Base-by-base conservation (phyloP, 75 land plant genomes). In the Larix kaempferi region DNA sequence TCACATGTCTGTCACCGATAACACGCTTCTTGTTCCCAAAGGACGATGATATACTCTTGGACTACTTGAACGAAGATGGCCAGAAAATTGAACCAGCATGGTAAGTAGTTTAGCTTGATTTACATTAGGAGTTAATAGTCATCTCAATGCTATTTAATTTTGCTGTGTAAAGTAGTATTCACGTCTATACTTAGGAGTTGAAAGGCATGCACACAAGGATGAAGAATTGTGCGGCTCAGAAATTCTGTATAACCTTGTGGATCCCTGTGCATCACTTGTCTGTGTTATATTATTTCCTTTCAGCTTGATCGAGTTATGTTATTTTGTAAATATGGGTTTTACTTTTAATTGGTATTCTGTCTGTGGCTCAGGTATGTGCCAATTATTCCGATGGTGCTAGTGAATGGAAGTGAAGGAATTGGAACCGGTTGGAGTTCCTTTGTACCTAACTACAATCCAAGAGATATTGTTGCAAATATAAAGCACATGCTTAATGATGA, bases 351-450 rank as follows among this genome's bases (percentile, higher is more conserved):
- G 69, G 39, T 35, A 65, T 54, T 78, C 52, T 21, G 44, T n/a
- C 22, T 74, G 37, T 21, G 49, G n/a, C 49, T 25, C 80, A 95
- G 98, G 99, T 98, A 95, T 59, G 76, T 86, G 72, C 99, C 99
- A 16, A 86, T 91, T 26, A 87, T 98, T 13, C 99, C 99, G 8
- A 81, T 84, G 86, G 98, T 98, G 69, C 90, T 98, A 27, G 96
- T 95, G 26, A 98, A 98, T 80, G 99, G 99, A 78, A 91, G 98
- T 88, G 99, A 98, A 84, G 99, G 99, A 54, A 98, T 98, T 74
- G 99, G 99, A 23, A 98, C 99, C 56, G 99, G 99, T 1, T 98
- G 99, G 99, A 98, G 99, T 69, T 86, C 99, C 65, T 95, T 85
- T 75, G 84, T 98, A 52, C 99, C 99, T 6, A 98, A 98, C 56